Percentiles rank a stretch among this genome's conserved stretches.
phyloP scores from a whole-genome alignment of 2,329 filamentous ascomycete genomes.

The Macrophomina phaseolina region DNA sequence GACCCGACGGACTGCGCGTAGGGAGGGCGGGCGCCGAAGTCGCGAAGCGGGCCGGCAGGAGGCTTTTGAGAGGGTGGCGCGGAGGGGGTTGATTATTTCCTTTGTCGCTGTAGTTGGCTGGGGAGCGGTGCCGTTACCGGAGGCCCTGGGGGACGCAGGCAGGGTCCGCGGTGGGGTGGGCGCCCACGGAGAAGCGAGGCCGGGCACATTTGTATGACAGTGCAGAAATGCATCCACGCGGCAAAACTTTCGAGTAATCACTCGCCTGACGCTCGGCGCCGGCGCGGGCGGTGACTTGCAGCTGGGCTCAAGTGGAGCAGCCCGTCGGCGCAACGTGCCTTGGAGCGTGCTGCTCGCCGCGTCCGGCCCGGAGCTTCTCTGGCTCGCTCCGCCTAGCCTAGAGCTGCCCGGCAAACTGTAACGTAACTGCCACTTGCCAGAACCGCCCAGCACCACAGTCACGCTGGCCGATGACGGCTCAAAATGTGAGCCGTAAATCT shows the following conservation, averaged over 20 bases:
- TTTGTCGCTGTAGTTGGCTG: slow-evolving; percentile 8
- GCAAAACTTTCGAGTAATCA: slow-evolving; percentile 17
- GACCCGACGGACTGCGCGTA: slow-evolving; percentile 53
- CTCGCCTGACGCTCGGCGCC: slow-evolving; percentile 25
- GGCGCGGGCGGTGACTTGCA: slow-evolving; percentile 18
- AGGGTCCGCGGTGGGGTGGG: slow-evolving; percentile 19
- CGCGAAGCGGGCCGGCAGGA: not conserved
- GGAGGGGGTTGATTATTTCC: not conserved
- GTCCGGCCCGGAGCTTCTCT: slow-evolving; percentile 12
- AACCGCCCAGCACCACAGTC: slow-evolving; percentile 17
- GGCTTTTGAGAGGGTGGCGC: not conserved
- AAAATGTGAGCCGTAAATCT: slow-evolving; percentile 24
- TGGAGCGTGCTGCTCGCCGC: not conserved
- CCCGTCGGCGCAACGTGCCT: not conserved
- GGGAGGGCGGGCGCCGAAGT: slow-evolving; percentile 20
- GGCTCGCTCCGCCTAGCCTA: slow-evolving; percentile 14
- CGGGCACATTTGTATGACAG: slow-evolving; percentile 22
- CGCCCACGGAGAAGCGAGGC: slow-evolving; percentile 20
- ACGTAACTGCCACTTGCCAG: slow-evolving; percentile 25
- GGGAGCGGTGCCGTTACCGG: slow-evolving; percentile 22
- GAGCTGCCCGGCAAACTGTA: slow-evolving; percentile 26
- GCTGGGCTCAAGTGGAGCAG: slow-evolving; percentile 1
- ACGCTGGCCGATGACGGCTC: slow-evolving; percentile 25
- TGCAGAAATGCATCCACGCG: slow-evolving; percentile 17
- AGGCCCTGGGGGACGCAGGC: slow-evolving; percentile 6